Conservation (phyloP, 495 filamentous ascomycete species). For the Penicillium daleae region DNA sequence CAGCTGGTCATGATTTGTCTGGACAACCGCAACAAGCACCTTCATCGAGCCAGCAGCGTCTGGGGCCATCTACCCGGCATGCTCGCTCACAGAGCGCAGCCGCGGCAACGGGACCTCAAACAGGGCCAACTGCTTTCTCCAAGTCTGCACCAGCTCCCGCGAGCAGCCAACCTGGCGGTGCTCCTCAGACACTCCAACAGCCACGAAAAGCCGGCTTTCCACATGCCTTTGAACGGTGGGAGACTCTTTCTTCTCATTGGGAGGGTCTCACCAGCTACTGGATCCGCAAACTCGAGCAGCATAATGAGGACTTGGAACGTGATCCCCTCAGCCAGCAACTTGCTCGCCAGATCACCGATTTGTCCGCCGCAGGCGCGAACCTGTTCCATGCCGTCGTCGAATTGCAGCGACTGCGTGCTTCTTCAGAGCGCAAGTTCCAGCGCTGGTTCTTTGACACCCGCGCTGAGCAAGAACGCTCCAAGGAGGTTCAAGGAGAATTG, state of each 20-base stretch:
- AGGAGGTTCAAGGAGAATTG: slow-evolving; percentile 82
- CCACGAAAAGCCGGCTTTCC: slow-evolving; percentile 67
- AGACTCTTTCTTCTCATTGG: slow-evolving; percentile 95
- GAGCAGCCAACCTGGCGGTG: slow-evolving; percentile 26
- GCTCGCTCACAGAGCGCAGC: slow-evolving; percentile 35
- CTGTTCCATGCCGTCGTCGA: slow-evolving; percentile 98
- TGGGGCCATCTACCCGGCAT: slow-evolving; percentile 28
- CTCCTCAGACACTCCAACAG: slow-evolving; percentile 44
- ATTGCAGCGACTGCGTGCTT: slow-evolving; percentile 91
- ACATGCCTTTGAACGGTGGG: slow-evolving; percentile 97
- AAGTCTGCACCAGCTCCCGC: slow-evolving; percentile 35
- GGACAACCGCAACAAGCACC: slow-evolving; percentile 22
- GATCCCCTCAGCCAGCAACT: slow-evolving; percentile 87
- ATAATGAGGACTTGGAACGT: slow-evolving; percentile 77
- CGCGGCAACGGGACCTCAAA: slow-evolving; percentile 26
- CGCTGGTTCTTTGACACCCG: slow-evolving; percentile 98
- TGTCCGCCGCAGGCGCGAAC: slow-evolving; percentile 95
- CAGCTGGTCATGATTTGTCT: slow-evolving; percentile 9
- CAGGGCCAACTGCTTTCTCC: slow-evolving; percentile 18
- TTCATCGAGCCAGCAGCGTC: slow-evolving; percentile 38
- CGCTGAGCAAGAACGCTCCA: slow-evolving; percentile 79
- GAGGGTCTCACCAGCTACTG: slow-evolving; percentile 96
- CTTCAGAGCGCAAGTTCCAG: slow-evolving; percentile 96
- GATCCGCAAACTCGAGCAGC: slow-evolving; percentile 90
- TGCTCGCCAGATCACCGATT: slow-evolving; percentile 89